Evolutionary conservation across 1,139 yeast species (phyloP).

Genomic region (Yamadazyma atlantica): DNA sequence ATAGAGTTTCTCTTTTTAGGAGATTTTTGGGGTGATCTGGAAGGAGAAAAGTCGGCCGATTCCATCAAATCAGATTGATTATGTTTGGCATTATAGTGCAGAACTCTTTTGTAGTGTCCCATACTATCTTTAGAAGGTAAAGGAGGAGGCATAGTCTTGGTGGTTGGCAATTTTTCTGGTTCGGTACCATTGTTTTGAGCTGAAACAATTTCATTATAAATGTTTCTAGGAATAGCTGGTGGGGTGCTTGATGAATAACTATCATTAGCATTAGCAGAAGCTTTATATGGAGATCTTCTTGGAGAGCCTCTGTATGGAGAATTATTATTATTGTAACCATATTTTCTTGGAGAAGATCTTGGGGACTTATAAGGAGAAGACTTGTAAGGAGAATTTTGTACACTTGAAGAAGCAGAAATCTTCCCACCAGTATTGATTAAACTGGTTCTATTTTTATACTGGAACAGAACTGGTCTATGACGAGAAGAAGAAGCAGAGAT

Average conservation of each 20-base stretch:
- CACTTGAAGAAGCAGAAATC: constrained; percentile 34
- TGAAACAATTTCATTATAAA: constrained; percentile 46
- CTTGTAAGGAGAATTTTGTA: constrained; percentile 31
- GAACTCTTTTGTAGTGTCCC: constrained; percentile 17
- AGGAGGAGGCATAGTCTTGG: constrained; percentile 37
- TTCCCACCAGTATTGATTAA: constrained; percentile 20
- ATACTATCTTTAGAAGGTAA: constrained; percentile 42
- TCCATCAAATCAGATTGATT: constrained; percentile 23
- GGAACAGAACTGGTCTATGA: constrained; percentile 58
- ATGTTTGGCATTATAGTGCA: constrained; percentile 14
- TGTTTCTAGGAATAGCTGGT: constrained; percentile 45
- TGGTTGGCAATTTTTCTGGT: neutral
- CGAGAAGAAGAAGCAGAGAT: constrained; percentile 56
- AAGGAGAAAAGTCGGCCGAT: constrained; percentile 28
- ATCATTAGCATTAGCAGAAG: constrained; percentile 11
- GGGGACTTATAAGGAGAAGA: constrained; percentile 26
- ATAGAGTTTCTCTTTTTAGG: constrained; percentile 32
- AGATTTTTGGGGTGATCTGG: constrained; percentile 10
- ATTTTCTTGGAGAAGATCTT: constrained; percentile 21
- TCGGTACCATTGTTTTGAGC: constrained; percentile 28
- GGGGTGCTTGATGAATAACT: constrained; percentile 14
- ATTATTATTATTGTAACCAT: constrained; percentile 10
- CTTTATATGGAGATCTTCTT: constrained; percentile 20
- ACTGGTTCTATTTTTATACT: constrained; percentile 33
- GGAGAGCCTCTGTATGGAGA: constrained; percentile 25